Evolutionary conservation across 192 early-diverging fungal species (phyloP), one percentile per base, ranked within the genome.

Genomic region (Phycomyces blakesleeanus): DNA sequence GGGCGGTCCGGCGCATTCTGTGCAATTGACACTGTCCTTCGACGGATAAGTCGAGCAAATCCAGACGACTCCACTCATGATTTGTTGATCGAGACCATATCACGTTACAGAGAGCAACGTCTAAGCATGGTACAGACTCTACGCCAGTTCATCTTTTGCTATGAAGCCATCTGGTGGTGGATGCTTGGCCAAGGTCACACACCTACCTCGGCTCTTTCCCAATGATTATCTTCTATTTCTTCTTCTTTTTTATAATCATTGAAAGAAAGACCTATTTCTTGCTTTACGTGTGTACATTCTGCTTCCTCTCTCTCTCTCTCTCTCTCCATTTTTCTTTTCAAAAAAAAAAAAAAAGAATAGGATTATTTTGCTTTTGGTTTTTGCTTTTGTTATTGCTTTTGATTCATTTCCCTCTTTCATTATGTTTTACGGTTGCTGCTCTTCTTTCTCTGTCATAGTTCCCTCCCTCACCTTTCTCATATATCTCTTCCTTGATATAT

Each of bases 41-140:
- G 67, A 9, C 51, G 75, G 9, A 52, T 66, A 25, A 89, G 42
- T 71, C 79, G 50, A 11, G 26, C 10, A 20, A 18, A 80, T 10
- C 81, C 90, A 63, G 71, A 87, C 58, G 83, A 69, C 7, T n/a
- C n/a, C n/a, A 20, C 18, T 20, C 12, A 81, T 90, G 88, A 93
- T 66, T 59, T 87, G 37, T 79, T 93, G 16, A 84, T 82, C 41
- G 72, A 82, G 50, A 72, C 84, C 0, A 83, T 92, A 49, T 75
- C 78, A 22, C 77, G 77, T 18, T 85, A 93, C 66, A 77, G 92
- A 63, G 82, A 87, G 66, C 91, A 93, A 64, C 82, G 93, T 21
- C 68, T 94, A 18, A 81, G 82, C 20, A 89, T 91, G 86, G 93
- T 95, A 22, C 93, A 95, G 76, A 89, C 88, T 5, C 62, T 89